Percentiles rank a stretch among this genome's conserved stretches.
These are phyloP conservation scores for Panaeolus cyanescens DNA, from an alignment of 768 basidiomycete species.

Conservation along the genomic window DNA sequence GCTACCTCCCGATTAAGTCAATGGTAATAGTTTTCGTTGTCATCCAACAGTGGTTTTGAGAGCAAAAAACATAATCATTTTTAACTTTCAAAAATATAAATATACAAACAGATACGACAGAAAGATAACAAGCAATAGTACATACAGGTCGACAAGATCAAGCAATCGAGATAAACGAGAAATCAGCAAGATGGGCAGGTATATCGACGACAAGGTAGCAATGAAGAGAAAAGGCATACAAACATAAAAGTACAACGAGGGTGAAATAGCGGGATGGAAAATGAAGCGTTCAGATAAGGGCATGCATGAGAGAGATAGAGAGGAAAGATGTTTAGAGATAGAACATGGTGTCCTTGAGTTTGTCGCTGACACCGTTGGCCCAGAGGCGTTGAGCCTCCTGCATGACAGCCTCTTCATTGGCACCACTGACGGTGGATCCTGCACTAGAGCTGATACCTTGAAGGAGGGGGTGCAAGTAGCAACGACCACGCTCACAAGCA, in stretches of 20 bases:
- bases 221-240: too few species aligned
- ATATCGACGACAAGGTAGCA: too few species aligned
- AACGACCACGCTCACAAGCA: constrained; percentile 63
- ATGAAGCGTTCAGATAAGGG: too few species aligned
- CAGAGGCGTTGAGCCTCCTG: constrained; percentile 58
- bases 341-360: constrained; percentile 73
- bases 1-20: constrained; percentile 18
- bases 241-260: too few species aligned
- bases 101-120: background rate
- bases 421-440: constrained; percentile 33
- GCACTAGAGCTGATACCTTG: constrained; percentile 44
- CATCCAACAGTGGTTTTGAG: constrained; percentile 21
- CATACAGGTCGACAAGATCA: background rate
- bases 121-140: background rate
- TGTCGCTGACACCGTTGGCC: constrained; percentile 53
- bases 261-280: too few species aligned
- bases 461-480: constrained; percentile 75
- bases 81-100: background rate
- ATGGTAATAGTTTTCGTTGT: constrained; percentile 17
- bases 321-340: constrained; percentile 49
- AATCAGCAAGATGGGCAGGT: too few species aligned
- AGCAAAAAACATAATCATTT: background rate
- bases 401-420: constrained; percentile 49
- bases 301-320: background rate
- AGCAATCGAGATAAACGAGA: background rate